These are phyloP conservation scores for Asterochloris erici DNA, from an alignment of 139 green algal species.

Conservation along the genomic window DNA sequence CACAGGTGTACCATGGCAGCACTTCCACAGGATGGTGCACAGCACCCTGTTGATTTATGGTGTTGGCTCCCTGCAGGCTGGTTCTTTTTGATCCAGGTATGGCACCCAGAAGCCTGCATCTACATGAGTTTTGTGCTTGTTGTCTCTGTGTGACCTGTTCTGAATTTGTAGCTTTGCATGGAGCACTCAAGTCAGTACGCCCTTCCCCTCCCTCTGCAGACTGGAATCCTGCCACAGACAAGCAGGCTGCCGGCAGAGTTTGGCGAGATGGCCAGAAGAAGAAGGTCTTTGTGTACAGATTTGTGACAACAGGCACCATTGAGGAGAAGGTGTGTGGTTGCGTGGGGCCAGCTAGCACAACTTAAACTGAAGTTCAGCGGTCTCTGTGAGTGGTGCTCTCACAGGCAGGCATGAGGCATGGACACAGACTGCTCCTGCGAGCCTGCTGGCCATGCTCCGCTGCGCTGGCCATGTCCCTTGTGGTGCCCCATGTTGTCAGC, in stretches of 20 bases:
- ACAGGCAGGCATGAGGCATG: no score
- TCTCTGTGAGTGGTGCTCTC: no score
- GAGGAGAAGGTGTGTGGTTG: slow-evolving; percentile 84
- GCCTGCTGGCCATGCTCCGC: no score
- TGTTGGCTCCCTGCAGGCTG: slow-evolving; percentile 27
- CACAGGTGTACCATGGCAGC: no score
- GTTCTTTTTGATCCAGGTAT: slow-evolving; percentile 89
- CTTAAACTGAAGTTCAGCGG: no score
- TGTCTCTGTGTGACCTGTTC: not conserved
- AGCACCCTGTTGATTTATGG: no score
- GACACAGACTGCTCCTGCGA: no score
- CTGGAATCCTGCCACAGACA: slow-evolving; percentile 90
- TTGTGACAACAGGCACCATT: slow-evolving; percentile 92
- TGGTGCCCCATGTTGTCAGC: no score
- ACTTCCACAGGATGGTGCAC: no score
- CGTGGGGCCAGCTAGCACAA: no score
- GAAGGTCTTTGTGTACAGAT: slow-evolving; percentile 95
- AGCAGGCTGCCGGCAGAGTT: slow-evolving; percentile 70
- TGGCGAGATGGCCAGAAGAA: slow-evolving; percentile 98
- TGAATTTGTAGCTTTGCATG: not conserved
- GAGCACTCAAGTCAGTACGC: not conserved
- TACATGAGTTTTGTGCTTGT: no score
- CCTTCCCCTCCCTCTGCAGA: not conserved
- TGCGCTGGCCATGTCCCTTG: no score
- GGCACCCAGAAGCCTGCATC: not conserved